These are phyloP conservation scores for Mortierella hygrophila DNA, from an alignment of 192 early-diverging fungal species.

Conservation along the genomic window DNA sequence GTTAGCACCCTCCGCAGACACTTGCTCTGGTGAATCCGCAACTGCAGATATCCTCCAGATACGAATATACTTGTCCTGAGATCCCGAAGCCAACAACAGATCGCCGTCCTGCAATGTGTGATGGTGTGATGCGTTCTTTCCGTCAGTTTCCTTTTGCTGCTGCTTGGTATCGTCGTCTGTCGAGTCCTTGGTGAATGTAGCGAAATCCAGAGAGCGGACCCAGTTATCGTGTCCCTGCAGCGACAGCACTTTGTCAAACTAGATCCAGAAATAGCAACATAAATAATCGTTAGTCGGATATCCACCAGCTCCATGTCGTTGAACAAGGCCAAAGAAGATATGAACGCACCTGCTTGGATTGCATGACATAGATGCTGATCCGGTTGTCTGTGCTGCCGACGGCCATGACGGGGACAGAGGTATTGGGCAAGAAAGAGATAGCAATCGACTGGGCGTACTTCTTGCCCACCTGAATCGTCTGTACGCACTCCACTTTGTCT, in stretches of 20 bases:
- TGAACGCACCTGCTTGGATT: conserved; percentile 43
- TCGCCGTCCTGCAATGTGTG: conserved; percentile 79
- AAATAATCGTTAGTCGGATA: conserved; percentile 14
- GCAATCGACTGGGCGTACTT: conserved; percentile 78
- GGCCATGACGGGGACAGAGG: conserved; percentile 75
- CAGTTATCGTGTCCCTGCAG: conserved; percentile 95
- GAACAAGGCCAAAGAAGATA: background rate
- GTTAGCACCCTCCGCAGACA: conserved; percentile 7
- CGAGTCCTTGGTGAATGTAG: conserved; percentile 64
- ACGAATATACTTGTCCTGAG: conserved; percentile 94
- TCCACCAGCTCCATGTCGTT: too few relatives aligned
- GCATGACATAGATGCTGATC: conserved; percentile 76
- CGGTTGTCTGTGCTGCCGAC: conserved; percentile 87
- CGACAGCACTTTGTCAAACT: conserved; percentile 74
- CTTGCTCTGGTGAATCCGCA: background rate
- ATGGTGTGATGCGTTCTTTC: conserved; percentile 22
- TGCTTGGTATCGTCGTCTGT: conserved; percentile 17
- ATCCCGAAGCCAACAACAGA: conserved; percentile 88
- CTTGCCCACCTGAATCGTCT: conserved; percentile 75
- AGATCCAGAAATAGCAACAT: background rate
- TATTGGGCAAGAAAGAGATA: conserved; percentile 75
- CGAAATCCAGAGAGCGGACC: conserved; percentile 86
- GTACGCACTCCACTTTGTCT: conserved; percentile 69
- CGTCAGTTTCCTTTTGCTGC: background rate
- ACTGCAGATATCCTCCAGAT: conserved; percentile 84